Evolutionary conservation across 2,329 filamentous ascomycete genomes (phyloP).

Genomic region (Colletotrichum sansevieriae): DNA sequence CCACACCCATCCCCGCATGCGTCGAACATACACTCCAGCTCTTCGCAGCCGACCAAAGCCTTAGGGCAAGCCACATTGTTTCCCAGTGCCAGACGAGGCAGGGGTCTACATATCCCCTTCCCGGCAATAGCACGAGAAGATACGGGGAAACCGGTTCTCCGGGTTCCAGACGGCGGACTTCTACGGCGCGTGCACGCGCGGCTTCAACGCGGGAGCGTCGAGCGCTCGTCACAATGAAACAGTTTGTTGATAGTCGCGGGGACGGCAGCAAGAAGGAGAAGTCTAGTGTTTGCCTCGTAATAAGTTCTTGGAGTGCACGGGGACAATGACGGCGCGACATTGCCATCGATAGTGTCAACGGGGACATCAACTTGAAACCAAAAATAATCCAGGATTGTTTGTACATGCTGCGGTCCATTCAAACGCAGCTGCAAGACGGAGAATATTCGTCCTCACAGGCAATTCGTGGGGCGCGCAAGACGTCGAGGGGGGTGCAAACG

Average conservation of each 20-base stretch:
- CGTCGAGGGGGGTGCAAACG: not conserved
- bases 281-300: not conserved
- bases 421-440: slow-evolving; percentile 5
- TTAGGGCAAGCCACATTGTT: slow-evolving; percentile 21
- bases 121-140: slow-evolving; percentile 1
- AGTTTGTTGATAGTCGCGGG: not conserved
- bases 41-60: slow-evolving; percentile 5
- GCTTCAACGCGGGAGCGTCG: not conserved
- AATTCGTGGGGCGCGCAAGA: not conserved
- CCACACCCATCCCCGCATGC: slow-evolving; percentile 24
- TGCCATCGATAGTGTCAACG: not conserved
- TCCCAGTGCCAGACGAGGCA: not conserved
- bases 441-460: not conserved
- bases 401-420: not conserved
- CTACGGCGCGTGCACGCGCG: not conserved
- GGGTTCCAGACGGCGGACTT: slow-evolving; percentile 5
- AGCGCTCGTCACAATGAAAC: not conserved
- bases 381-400: not conserved
- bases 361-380: not conserved
- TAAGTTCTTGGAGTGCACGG: not conserved
- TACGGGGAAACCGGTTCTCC: not conserved
- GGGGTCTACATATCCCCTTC: not conserved
- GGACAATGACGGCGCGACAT: not conserved
- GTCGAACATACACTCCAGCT: slow-evolving; percentile 4
- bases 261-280: not conserved